Evolutionary conservation across 1,284 basidiomycete species (phyloP).

Genomic region (Trichosporon coremiiforme): DNA sequence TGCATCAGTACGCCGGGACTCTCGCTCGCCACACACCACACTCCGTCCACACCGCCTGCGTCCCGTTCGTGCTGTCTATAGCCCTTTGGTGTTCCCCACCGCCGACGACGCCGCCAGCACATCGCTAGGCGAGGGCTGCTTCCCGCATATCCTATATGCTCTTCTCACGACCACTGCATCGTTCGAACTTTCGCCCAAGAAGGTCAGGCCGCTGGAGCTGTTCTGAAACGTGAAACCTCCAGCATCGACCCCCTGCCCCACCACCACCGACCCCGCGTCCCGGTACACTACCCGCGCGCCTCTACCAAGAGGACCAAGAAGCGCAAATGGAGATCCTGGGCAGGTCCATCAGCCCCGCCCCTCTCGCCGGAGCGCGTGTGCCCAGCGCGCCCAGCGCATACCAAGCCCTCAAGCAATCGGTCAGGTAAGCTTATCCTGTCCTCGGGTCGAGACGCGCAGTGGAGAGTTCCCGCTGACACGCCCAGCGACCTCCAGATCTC

Average conservation of each 20-base stretch:
- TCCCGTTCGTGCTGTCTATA: not conserved
- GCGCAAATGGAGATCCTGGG: not conserved
- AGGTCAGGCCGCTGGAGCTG: not conserved
- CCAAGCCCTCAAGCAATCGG: not conserved
- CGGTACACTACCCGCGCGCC: too few relatives aligned
- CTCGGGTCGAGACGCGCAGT: not conserved
- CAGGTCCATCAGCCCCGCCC: not conserved
- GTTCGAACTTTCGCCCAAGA: too few relatives aligned
- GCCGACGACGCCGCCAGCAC: not conserved
- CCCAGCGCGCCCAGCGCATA: not conserved
- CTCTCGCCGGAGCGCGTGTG: not conserved
- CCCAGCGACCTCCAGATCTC: conserved; percentile 17
- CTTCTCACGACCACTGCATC: not conserved
- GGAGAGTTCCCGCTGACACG: not conserved
- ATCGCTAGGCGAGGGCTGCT: not conserved
- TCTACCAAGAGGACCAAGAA: not conserved
- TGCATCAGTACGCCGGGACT: too few relatives aligned
- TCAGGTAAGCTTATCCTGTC: not conserved
- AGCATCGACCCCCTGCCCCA: not conserved
- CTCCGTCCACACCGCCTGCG: not conserved
- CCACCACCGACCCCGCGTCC: not conserved
- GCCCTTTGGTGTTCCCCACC: not conserved
- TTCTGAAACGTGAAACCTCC: conserved; percentile 1
- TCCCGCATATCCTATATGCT: not conserved
- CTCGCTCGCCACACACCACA: not conserved